A percentile compares a stretch with the other conserved stretches of the same genome.
These are phyloP conservation scores for Porphyrellus cyaneotinctus DNA, from an alignment of 768 basidiomycete species.

Conservation along the genomic window DNA sequence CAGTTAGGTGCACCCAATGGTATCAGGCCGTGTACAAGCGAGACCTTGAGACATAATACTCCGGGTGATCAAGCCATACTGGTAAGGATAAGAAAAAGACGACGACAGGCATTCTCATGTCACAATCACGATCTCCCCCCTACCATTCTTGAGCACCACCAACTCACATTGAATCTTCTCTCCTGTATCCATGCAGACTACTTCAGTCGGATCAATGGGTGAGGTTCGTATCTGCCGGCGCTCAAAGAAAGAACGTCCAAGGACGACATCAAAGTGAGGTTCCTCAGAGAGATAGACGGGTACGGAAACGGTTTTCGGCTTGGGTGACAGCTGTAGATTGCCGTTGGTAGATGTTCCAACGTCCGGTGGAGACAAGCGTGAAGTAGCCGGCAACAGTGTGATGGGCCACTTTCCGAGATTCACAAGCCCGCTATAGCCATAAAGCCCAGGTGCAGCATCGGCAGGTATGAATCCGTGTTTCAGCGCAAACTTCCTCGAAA, in stretches of 20 bases:
- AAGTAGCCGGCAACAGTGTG: constrained; percentile 44
- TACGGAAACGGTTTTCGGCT: constrained; percentile 42
- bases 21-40: too few species aligned
- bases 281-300: constrained; percentile 90
- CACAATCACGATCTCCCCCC: constrained; percentile 86
- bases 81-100: too few species aligned
- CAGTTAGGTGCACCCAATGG: neutral
- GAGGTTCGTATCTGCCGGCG: constrained; percentile 79
- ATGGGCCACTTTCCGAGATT: constrained; percentile 88
- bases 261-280: constrained; percentile 91
- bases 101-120: too few species aligned
- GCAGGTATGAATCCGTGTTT: constrained; percentile 83
- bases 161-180: constrained; percentile 91
- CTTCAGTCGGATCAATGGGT: constrained; percentile 79
- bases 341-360: neutral
- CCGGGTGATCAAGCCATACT: too few species aligned
- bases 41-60: too few species aligned
- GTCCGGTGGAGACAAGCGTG: neutral
- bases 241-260: constrained; percentile 84
- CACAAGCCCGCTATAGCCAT: constrained; percentile 89
- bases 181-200: constrained; percentile 88
- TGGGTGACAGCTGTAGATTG: constrained; percentile 6
- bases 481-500: constrained; percentile 89
- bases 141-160: constrained; percentile 87
- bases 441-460: constrained; percentile 84